phyloP scores from a whole-genome alignment of 129 eudicot species.

The sunflower (Helianthus annuus) region DNA sequence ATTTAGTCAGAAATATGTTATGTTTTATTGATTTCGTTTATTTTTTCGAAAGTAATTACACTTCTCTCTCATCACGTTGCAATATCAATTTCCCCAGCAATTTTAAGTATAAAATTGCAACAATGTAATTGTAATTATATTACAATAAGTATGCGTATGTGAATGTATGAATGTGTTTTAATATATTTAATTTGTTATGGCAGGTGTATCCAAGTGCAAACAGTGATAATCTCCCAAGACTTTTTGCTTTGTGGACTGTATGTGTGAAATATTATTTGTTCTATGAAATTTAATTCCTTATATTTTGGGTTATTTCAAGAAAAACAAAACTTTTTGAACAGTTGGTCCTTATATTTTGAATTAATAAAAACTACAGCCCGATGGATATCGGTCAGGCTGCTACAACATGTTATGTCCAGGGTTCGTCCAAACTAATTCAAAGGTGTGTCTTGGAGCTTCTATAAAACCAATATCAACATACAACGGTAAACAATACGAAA shows the following conservation, averaged over 20 bases:
- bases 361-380: conserved; percentile 43
- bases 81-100: too few species aligned
- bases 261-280: conserved; percentile 39
- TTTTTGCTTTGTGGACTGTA: conserved; percentile 91
- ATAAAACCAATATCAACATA: conserved; percentile 69
- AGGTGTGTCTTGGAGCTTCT: conserved; percentile 75
- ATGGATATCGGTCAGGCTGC: conserved; percentile 80
- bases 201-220: conserved; percentile 77
- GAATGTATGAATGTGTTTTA: background rate
- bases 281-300: background rate
- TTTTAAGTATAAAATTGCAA: too few species aligned
- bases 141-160: too few species aligned
- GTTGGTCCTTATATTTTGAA: background rate
- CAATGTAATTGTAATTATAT: too few species aligned
- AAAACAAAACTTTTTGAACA: background rate
- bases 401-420: conserved; percentile 90
- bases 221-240: conserved; percentile 72
- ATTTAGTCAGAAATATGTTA: too few species aligned
- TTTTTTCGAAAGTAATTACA: too few species aligned
- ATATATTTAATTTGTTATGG: conserved; percentile 14
- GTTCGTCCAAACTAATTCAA: conserved; percentile 67
- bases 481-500: conserved; percentile 65
- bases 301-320: background rate
- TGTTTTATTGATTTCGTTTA: too few species aligned
- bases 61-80: too few species aligned